These are phyloP conservation scores for Liquidambar formosana DNA, from an alignment of 164 flowering plant genomes.

Conservation along the genomic window DNA sequence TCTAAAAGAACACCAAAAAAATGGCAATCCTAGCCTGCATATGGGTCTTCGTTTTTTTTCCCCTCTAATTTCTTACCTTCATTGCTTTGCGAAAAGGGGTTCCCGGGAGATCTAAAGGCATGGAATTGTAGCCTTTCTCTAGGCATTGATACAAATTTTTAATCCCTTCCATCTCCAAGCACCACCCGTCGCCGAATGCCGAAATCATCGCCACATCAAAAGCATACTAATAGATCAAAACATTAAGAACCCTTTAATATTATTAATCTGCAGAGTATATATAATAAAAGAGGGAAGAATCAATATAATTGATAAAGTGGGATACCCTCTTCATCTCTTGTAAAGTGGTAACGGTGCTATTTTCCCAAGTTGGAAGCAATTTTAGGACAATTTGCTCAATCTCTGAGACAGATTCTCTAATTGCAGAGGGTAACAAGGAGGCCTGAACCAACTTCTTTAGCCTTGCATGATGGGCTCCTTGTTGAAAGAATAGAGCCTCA, in stretches of 20 bases:
- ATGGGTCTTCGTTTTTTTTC: too few species aligned
- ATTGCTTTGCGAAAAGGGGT: conserved; percentile 66
- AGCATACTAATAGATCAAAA: conserved; percentile 45
- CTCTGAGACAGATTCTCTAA: conserved; percentile 44
- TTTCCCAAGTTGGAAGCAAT: conserved; percentile 51
- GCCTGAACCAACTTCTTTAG: conserved; percentile 74
- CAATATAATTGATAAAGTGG: background rate
- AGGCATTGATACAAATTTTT: conserved; percentile 51
- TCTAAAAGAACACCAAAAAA: too few species aligned
- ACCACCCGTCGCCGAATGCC: conserved; percentile 45
- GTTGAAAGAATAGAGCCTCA: conserved; percentile 82
- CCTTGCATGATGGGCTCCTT: conserved; percentile 68
- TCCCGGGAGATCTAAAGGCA: conserved; percentile 82
- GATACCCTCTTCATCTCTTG: conserved; percentile 79
- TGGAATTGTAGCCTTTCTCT: conserved; percentile 87
- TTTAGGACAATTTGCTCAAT: conserved; percentile 56
- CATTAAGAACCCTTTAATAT: background rate
- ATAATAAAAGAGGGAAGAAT: background rate
- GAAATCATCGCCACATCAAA: conserved; percentile 81
- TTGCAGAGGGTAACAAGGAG: conserved; percentile 61
- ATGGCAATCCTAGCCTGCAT: too few species aligned
- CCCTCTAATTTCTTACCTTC: conserved; percentile 64
- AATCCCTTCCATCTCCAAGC: conserved; percentile 48
- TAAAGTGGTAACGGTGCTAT: conserved; percentile 47
- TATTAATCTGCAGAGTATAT: background rate